Evolutionary conservation across 2,329 filamentous ascomycete genomes (phyloP).

Genomic region (Penicillium psychrosexuale): DNA sequence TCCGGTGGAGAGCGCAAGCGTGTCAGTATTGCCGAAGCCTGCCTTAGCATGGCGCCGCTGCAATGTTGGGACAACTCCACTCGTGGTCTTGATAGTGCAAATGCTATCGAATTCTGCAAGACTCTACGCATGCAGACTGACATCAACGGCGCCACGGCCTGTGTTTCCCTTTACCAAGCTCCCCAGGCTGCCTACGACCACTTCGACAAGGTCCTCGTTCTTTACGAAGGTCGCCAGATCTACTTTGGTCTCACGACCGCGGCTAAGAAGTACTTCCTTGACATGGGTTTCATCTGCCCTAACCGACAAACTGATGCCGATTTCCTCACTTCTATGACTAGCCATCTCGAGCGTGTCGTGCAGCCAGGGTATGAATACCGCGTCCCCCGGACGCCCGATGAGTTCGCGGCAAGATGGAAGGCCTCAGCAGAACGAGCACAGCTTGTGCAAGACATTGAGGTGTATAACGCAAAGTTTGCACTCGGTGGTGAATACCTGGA

Average conservation of each 20-base stretch:
- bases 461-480: too few species aligned
- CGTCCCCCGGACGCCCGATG: too few species aligned
- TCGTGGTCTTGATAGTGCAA: conserved; percentile 48
- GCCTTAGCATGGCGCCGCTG: conserved; percentile 40
- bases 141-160: conserved; percentile 21
- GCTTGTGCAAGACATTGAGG: too few species aligned
- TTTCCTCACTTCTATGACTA: conserved; percentile 66
- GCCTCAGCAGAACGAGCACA: too few species aligned
- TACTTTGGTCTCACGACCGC: conserved; percentile 62
- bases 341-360: conserved; percentile 55
- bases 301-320: conserved; percentile 64
- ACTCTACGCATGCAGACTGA: too few species aligned
- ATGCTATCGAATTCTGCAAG: conserved; percentile 50
- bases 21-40: conserved; percentile 54
- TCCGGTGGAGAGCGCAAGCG: conserved; percentile 54
- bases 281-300: conserved; percentile 53
- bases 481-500: too few species aligned
- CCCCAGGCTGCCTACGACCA: conserved; percentile 40
- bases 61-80: conserved; percentile 43
- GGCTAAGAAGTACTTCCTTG: conserved; percentile 63
- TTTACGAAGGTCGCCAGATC: conserved; percentile 70
- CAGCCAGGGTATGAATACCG: too few species aligned
- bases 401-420: too few species aligned
- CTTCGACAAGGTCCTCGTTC: conserved; percentile 66
- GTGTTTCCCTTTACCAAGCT: conserved; percentile 52